Conservation (phyloP, 371 early-diverging fungal genomes). For the Mucor racemosus region DNA sequence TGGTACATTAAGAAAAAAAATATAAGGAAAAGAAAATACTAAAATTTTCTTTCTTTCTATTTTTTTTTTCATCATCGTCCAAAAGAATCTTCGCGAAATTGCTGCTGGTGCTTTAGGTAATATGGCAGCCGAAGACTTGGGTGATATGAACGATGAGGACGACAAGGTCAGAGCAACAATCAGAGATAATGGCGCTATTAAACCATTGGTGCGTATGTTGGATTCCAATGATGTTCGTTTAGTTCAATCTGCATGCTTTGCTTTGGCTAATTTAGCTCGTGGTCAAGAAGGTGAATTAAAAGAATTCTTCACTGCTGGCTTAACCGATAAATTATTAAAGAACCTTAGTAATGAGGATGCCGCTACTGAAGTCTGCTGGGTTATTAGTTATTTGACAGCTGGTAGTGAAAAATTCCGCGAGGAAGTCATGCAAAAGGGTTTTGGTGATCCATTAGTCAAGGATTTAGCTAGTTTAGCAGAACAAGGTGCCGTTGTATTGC, state of each 20-base stretch:
- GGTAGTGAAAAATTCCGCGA: constrained; percentile 58
- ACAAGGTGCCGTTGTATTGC: constrained; percentile 55
- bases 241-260: constrained; percentile 78
- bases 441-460: constrained; percentile 44
- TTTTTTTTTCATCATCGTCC: neutral
- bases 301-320: constrained; percentile 17
- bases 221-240: constrained; percentile 44
- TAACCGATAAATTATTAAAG: constrained; percentile 23
- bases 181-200: constrained; percentile 62
- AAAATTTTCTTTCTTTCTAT: constrained; percentile 7
- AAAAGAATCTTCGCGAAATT: constrained; percentile 38
- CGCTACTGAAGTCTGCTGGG: constrained; percentile 75
- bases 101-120: constrained; percentile 66
- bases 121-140: constrained; percentile 77
- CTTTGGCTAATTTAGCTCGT: constrained; percentile 76
- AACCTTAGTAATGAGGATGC: constrained; percentile 41
- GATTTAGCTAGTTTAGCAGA: constrained; percentile 24
- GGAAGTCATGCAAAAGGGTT: constrained; percentile 50
- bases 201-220: constrained; percentile 60
- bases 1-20: constrained; percentile 34
- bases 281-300: constrained; percentile 54
- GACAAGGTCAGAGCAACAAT: constrained; percentile 61
- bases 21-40: constrained; percentile 10
- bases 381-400: constrained; percentile 70
- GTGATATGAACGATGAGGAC: constrained; percentile 74